Evolutionary conservation across 2,329 filamentous ascomycete genomes (phyloP).

Genomic region (Teratosphaeria epicoccoides): DNA sequence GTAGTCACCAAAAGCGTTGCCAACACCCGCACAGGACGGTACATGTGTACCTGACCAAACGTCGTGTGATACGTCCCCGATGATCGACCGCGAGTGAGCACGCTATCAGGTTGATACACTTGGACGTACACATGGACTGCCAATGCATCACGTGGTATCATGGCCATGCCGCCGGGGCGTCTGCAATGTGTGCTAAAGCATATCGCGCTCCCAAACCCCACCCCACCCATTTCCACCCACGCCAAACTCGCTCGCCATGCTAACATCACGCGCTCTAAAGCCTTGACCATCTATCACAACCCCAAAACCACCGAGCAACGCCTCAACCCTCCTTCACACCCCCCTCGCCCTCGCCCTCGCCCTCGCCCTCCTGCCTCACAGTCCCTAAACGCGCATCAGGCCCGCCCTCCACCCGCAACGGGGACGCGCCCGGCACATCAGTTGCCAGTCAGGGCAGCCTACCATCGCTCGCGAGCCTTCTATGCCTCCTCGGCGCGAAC

Average conservation of each 20-base stretch:
- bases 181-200: not conserved
- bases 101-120: no score
- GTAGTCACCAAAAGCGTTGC: no score
- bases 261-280: not conserved
- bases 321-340: not conserved
- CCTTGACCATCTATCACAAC: not conserved
- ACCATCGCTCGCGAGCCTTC: not conserved
- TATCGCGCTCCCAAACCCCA: not conserved
- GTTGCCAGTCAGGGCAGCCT: not conserved
- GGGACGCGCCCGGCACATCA: not conserved
- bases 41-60: no score
- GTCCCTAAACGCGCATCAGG: not conserved
- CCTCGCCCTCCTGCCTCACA: not conserved
- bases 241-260: not conserved
- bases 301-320: not conserved
- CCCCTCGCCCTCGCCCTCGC: no score
- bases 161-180: not conserved
- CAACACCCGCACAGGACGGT: no score
- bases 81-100: no score
- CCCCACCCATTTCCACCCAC: not conserved
- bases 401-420: not conserved
- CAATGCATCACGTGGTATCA: no score
- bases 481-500: slow-evolving; percentile 2
- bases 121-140: no score
- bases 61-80: no score